Evolutionary conservation across 176 grass and related monocot species (phyloP).

Genomic region (Raddia guianensis): DNA sequence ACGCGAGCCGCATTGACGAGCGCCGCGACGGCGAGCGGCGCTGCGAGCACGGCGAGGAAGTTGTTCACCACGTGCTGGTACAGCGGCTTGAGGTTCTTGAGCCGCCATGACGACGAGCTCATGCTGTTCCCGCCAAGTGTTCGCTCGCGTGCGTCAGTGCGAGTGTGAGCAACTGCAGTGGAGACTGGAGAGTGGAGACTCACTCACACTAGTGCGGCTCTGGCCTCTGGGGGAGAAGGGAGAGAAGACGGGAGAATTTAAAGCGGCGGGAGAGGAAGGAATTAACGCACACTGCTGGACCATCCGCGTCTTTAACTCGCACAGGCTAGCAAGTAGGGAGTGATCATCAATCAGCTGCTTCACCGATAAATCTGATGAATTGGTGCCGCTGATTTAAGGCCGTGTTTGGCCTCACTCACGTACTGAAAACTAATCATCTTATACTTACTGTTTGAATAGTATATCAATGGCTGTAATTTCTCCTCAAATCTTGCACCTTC

Average conservation of each 20-base stretch:
- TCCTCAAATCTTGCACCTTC: too few species aligned
- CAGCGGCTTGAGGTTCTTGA: constrained; percentile 48
- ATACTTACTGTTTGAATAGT: not conserved
- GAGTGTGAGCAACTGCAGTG: not conserved
- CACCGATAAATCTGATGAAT: constrained; percentile 56
- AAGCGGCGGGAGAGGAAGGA: constrained; percentile 29
- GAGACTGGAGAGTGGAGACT: not conserved
- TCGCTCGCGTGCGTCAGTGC: not conserved
- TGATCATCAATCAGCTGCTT: not conserved
- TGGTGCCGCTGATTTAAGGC: constrained; percentile 37
- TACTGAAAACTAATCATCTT: not conserved
- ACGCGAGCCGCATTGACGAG: constrained; percentile 16
- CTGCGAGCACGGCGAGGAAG: constrained; percentile 48
- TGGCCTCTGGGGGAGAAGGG: constrained; percentile 8
- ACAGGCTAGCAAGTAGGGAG: constrained; percentile 32
- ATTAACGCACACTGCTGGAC: constrained; percentile 27
- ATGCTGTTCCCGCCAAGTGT: constrained; percentile 29
- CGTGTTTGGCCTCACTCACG: not conserved
- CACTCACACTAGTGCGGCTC: not conserved
- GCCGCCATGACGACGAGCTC: constrained; percentile 30
- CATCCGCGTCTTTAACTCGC: constrained; percentile 29
- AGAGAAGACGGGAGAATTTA: constrained; percentile 29
- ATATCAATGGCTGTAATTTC: too few species aligned
- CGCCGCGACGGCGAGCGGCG: constrained; percentile 45
- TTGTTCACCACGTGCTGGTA: constrained; percentile 69